phyloP scores from a whole-genome alignment of 2,329 filamentous ascomycete species.

The Nemania sp. region DNA sequence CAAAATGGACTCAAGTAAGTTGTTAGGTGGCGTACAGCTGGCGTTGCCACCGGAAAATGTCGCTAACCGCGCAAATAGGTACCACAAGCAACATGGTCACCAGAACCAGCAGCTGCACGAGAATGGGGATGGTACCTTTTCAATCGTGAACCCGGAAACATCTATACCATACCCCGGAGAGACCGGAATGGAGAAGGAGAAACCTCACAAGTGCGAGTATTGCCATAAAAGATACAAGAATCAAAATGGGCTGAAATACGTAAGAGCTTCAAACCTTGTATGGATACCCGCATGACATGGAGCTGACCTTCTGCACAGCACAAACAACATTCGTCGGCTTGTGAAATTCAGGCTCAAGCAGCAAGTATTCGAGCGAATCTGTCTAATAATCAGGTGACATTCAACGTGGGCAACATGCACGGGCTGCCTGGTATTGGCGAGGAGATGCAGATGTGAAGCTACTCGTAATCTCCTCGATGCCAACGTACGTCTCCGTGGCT shows the following conservation, averaged over 20 bases:
- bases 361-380: conserved; percentile 48
- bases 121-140: conserved; percentile 96
- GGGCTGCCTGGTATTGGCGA: conserved; percentile 62
- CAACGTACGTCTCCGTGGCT: not conserved
- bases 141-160: conserved; percentile 95
- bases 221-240: conserved; percentile 99
- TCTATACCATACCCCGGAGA: conserved; percentile 94
- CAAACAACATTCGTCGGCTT: conserved; percentile 83
- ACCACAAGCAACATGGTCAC: conserved; percentile 84
- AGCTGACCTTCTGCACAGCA: conserved; percentile 50
- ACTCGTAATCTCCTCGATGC: not conserved
- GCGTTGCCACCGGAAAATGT: conserved; percentile 23
- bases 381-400: conserved; percentile 38
- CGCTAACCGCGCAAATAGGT: conserved; percentile 51
- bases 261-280: conserved; percentile 47
- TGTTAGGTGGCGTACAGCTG: not conserved
- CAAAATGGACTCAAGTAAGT: conserved; percentile 95
- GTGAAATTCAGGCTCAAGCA: conserved; percentile 77
- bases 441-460: conserved; percentile 50
- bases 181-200: conserved; percentile 99
- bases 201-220: conserved; percentile 95
- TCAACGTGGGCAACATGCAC: conserved; percentile 38
- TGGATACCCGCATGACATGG: conserved; percentile 33
- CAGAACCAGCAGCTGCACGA: conserved; percentile 96
- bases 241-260: conserved; percentile 95